Base-by-base conservation (phyloP, 306 rosid genomes). In the Vigna mungo region DNA sequence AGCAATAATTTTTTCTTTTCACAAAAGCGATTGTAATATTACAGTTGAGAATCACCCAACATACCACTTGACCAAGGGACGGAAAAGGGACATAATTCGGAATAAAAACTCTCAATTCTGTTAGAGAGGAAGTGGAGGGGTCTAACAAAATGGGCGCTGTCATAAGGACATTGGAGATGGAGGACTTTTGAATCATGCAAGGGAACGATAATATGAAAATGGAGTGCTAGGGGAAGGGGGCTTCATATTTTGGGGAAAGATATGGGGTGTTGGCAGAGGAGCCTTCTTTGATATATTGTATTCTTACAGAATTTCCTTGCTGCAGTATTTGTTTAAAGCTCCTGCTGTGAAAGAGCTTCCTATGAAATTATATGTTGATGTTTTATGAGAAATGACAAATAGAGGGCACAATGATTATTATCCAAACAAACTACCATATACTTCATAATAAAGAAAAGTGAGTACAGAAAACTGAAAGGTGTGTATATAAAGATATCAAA, bases 401-500 rank as follows among this genome's bases (percentile, higher is more conserved):
- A 76, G 6, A 53, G 72, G 37, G 54, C 63, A 51, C 16, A 52
- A 46, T 43, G 54, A 75, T 75, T 75, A 61, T 75, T 81, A 66
- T 69, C 55, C 36, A 36, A 43, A 60, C 44, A 48, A 49, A 39
- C 11, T 69, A 41, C 39, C 53, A 14, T 43, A 59, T 75, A 68
- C 36, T 20, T 76, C 46, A 81, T 66, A 68, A 62, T 66, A 78
- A 67, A 53, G 61, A 74, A 68, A 54, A 66, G 32, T 84, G 16
- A 56, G 41, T 41, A 47, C 72, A 25, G 34, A 53, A 68, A 67
- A 51, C 32, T 54, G 52, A 69, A 80, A 76, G 53, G 23, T 15
- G 58, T 72, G 20, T 74, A 47, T 74, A 47, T 41, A 70, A 62
- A 67, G 77, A 81, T 72, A 78, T 44, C 85, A 68, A 77, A 96